Conservation (phyloP, 257 asterid species). For the Datura wrightii region DNA sequence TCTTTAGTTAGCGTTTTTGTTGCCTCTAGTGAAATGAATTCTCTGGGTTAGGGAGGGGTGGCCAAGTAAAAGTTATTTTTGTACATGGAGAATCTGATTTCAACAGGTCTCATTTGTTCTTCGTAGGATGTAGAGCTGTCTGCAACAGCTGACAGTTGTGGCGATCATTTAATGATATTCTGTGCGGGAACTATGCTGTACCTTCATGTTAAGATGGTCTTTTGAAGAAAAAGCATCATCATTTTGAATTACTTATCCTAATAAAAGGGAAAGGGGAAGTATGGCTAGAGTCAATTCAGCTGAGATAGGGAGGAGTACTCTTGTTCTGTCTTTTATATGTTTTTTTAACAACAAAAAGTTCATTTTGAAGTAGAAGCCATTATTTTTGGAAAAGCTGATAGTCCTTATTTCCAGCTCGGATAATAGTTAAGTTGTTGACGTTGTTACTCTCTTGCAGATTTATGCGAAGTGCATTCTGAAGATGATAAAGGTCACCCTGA, state of each 20-base stretch:
- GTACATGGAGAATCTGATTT: not conserved
- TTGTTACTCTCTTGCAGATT: slow-evolving; percentile 41
- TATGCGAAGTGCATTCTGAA: slow-evolving; percentile 61
- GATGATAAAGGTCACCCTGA: slow-evolving; percentile 68
- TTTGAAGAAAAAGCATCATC: not conserved
- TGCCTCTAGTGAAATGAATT: not conserved
- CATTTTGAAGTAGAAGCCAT: not conserved
- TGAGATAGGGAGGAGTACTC: not conserved
- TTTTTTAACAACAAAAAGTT: not conserved
- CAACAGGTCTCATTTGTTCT: not conserved
- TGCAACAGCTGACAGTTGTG: slow-evolving; percentile 26
- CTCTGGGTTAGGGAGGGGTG: not conserved
- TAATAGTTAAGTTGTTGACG: not conserved
- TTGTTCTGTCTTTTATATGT: not conserved
- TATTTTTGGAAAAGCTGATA: not conserved
- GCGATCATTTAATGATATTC: not conserved
- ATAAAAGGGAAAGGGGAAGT: not conserved
- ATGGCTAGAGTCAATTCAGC: not conserved
- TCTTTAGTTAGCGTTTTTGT: not conserved
- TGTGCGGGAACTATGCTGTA: not conserved
- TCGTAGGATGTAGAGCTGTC: slow-evolving; percentile 5
- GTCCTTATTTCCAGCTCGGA: not conserved
- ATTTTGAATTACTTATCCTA: not conserved
- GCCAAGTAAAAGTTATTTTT: not conserved
- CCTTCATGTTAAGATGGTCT: not conserved